phyloP scores from a whole-genome alignment of 495 filamentous ascomycete genomes.

The Trichoderma erinaceum region DNA sequence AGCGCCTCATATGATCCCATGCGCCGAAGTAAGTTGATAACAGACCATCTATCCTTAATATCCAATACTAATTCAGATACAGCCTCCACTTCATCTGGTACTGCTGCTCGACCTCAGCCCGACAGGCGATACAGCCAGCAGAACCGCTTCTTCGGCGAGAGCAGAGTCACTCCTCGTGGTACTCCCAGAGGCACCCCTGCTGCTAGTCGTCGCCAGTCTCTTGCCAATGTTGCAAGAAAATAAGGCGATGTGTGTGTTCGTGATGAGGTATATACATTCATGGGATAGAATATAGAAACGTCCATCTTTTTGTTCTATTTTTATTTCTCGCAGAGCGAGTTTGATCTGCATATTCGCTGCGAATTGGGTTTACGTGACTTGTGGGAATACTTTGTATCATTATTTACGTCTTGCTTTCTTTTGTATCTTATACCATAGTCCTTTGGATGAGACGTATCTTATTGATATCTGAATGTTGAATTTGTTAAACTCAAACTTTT shows the following conservation, averaged over 20 bases:
- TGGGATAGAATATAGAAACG: not conserved
- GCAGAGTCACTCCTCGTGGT: constrained; percentile 8
- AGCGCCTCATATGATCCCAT: constrained; percentile 7
- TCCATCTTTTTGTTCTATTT: not conserved
- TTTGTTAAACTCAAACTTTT: no score
- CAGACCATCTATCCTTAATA: not conserved
- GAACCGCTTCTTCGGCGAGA: constrained; percentile 15
- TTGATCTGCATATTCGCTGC: not conserved
- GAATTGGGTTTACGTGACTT: not conserved
- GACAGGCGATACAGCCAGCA: constrained; percentile 13
- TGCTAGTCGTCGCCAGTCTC: constrained; percentile 1
- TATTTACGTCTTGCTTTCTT: not conserved
- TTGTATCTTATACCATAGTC: not conserved
- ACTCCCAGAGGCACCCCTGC: constrained; percentile 12
- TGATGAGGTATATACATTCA: not conserved
- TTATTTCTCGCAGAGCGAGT: not conserved
- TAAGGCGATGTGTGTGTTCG: not conserved
- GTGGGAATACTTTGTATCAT: not conserved
- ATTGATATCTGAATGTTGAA: not conserved
- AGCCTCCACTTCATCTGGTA: not conserved
- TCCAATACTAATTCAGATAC: not conserved
- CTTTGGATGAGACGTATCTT: not conserved
- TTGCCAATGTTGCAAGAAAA: not conserved
- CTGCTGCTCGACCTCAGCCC: not conserved
- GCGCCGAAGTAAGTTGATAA: constrained; percentile 4